phyloP scores from a whole-genome alignment of 306 rosid genomes.

The Sphenostylis stenocarpa region DNA sequence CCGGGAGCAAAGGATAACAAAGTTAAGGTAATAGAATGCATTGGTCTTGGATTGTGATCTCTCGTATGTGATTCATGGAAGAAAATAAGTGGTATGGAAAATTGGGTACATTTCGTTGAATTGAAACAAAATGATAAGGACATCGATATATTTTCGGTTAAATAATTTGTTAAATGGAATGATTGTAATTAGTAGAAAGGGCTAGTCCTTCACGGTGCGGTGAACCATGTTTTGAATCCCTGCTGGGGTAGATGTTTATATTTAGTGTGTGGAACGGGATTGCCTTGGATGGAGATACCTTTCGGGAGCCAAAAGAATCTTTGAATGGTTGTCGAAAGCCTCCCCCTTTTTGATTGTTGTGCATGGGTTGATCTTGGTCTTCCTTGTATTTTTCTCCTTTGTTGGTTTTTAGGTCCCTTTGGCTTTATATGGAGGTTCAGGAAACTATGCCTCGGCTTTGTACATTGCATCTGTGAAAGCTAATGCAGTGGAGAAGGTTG shows the following conservation, averaged over 20 bases:
- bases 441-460: constrained; percentile 94
- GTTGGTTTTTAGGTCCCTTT: constrained; percentile 64
- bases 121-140: background rate
- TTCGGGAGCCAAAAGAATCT: background rate
- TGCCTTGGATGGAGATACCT: background rate
- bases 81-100: background rate
- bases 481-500: constrained; percentile 74
- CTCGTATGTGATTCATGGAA: background rate
- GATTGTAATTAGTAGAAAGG: background rate
- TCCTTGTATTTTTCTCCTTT: background rate
- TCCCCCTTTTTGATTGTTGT: background rate
- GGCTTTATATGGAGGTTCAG: constrained; percentile 88
- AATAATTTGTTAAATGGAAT: background rate
- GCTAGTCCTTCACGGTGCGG: background rate
- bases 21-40: constrained; percentile 58
- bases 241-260: background rate
- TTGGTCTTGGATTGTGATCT: constrained; percentile 21
- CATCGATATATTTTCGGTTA: background rate
- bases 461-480: constrained; percentile 74
- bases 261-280: background rate
- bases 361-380: background rate
- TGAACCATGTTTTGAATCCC: background rate
- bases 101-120: background rate
- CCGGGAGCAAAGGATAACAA: constrained; percentile 55
- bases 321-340: background rate